A percentile compares a stretch with the other conserved stretches of the same genome.
phyloP scores from a whole-genome alignment of 768 basidiomycete species.

The Boletus subcaerulescens region DNA sequence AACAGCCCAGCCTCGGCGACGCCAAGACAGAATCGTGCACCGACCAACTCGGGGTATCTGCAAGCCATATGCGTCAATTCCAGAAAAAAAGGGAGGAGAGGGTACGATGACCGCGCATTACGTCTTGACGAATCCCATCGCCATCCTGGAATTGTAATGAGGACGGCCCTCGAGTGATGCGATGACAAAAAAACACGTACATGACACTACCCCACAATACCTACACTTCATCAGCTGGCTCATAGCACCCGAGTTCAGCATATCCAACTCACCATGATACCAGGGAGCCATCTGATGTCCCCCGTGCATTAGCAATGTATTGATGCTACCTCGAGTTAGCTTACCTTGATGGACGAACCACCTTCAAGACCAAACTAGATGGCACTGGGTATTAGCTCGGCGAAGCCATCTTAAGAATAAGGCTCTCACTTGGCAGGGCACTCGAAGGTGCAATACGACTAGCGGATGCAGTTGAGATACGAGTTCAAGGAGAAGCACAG shows the following conservation, averaged over 20 bases:
- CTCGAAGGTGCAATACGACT: conserved; percentile 46
- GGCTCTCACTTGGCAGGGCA: conserved; percentile 60
- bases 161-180: neutral
- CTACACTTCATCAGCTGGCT: conserved; percentile 30
- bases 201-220: conserved; percentile 63
- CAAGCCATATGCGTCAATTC: neutral
- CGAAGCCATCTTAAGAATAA: neutral
- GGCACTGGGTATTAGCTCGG: neutral
- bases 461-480: neutral
- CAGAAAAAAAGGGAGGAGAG: neutral
- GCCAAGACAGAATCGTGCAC: conserved; percentile 56
- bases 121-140: conserved; percentile 70
- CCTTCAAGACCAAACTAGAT: conserved; percentile 46
- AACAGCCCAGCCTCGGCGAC: conserved; percentile 69
- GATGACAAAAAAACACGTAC: conserved; percentile 30
- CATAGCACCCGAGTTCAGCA: neutral
- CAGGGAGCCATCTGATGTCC: conserved; percentile 54
- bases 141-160: conserved; percentile 38
- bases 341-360: conserved; percentile 60
- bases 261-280: conserved; percentile 48
- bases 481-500: neutral
- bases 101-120: conserved; percentile 19
- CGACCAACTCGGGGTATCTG: conserved; percentile 63
- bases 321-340: neutral
- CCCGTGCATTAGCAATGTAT: neutral